These are phyloP conservation scores for Lentinula aciculospora DNA, from an alignment of 768 basidiomycete species.

Conservation along the genomic window DNA sequence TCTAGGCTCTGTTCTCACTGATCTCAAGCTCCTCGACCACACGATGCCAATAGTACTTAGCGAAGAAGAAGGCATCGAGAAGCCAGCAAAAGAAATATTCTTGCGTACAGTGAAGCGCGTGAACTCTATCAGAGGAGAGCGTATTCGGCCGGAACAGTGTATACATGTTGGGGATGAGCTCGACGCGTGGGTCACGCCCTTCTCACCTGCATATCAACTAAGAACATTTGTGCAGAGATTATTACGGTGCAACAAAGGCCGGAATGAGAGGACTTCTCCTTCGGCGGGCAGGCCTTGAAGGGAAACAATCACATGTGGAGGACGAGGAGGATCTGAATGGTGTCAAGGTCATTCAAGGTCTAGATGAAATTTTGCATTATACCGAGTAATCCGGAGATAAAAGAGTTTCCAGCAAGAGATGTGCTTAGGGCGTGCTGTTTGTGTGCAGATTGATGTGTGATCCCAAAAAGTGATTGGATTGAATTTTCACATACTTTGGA, in stretches of 20 bases:
- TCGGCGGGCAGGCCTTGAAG: slow-evolving; percentile 37
- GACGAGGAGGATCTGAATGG: slow-evolving; percentile 32
- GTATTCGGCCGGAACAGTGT: slow-evolving; percentile 34
- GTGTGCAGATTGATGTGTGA: slow-evolving; percentile 12
- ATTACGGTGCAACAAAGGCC: slow-evolving; percentile 49
- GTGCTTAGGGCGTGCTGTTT: neutral
- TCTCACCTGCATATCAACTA: neutral
- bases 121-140: slow-evolving; percentile 14
- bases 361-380: slow-evolving; percentile 10
- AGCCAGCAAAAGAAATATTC: slow-evolving; percentile 61
- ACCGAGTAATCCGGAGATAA: slow-evolving; percentile 17
- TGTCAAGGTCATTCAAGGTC: slow-evolving; percentile 29
- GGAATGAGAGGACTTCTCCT: slow-evolving; percentile 57
- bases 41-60: slow-evolving; percentile 61
- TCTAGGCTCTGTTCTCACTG: slow-evolving; percentile 46
- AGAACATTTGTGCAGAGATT: slow-evolving; percentile 45
- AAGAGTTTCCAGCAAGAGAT: slow-evolving; percentile 4
- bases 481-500: neutral
- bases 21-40: slow-evolving; percentile 46
- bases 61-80: slow-evolving; percentile 64
- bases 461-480: neutral
- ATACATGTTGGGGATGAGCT: slow-evolving; percentile 79
- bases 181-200: slow-evolving; percentile 38
- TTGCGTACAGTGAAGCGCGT: slow-evolving; percentile 32
- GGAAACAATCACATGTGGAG: slow-evolving; percentile 37